These are phyloP conservation scores for Chondrus crispus DNA, from an alignment of 23 red algal species.

Conservation along the genomic window DNA sequence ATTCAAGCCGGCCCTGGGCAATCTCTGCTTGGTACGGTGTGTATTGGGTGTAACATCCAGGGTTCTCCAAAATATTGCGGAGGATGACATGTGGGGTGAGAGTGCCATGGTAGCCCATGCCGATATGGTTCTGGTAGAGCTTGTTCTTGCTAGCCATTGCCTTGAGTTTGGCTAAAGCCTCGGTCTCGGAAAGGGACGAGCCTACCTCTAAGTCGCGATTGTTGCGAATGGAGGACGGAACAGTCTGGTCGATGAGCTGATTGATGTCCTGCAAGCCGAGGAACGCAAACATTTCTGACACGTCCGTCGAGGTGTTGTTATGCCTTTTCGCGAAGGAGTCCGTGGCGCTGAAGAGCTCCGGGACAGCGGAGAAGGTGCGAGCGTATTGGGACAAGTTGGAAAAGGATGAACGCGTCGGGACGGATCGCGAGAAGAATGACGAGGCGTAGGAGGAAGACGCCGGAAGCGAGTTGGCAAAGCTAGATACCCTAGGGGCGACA, in stretches of 20 bases:
- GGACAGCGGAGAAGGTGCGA: slow-evolving; percentile 51
- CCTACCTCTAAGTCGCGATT: slow-evolving; percentile 63
- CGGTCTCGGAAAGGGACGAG: slow-evolving; percentile 75
- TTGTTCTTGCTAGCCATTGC: slow-evolving; percentile 73
- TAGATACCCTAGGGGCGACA: slow-evolving; percentile 1
- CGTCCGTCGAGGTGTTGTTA: slow-evolving; percentile 72
- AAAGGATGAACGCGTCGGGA: background rate
- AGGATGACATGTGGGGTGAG: slow-evolving; percentile 85
- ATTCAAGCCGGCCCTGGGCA: slow-evolving; percentile 96
- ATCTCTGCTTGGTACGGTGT: slow-evolving; percentile 99
- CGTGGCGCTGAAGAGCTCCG: slow-evolving; percentile 58
- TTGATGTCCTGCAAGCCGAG: slow-evolving; percentile 72
- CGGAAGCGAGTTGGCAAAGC: background rate
- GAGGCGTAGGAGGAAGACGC: background rate
- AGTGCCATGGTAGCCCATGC: slow-evolving; percentile 96
- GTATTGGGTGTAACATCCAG: slow-evolving; percentile 99
- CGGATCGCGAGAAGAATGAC: background rate
- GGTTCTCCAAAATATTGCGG: slow-evolving; percentile 96
- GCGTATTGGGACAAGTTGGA: background rate
- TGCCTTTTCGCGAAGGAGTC: slow-evolving; percentile 88
- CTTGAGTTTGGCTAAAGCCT: slow-evolving; percentile 84
- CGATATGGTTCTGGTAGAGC: slow-evolving; percentile 93
- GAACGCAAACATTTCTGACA: slow-evolving; percentile 69
- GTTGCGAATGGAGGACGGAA: slow-evolving; percentile 80
- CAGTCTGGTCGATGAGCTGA: slow-evolving; percentile 86